These are phyloP conservation scores for Basipetospora chlamydospora DNA, from an alignment of 2,329 filamentous ascomycete species.

Conservation along the genomic window DNA sequence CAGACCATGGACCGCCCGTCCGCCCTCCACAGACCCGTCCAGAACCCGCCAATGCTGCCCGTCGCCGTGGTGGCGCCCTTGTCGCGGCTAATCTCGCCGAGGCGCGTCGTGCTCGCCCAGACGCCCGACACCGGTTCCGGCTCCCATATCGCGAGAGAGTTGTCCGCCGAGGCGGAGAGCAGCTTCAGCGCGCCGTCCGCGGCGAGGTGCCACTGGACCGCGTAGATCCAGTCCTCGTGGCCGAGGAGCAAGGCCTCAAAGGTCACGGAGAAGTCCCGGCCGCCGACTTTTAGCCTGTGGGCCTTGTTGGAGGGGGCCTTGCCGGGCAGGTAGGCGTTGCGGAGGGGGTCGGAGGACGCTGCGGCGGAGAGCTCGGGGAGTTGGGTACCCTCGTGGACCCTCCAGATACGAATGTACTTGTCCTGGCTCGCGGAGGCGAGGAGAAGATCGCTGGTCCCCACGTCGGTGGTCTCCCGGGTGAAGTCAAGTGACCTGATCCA, in stretches of 20 bases:
- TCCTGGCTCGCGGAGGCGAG: constrained; percentile 93
- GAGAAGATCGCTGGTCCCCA: constrained; percentile 49
- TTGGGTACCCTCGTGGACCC: constrained; percentile 57
- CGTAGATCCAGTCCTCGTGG: constrained; percentile 98
- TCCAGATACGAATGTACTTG: constrained; percentile 92
- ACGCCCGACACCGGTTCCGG: constrained; percentile 71
- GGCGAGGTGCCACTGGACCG: constrained; percentile 55
- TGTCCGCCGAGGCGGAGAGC: constrained; percentile 85
- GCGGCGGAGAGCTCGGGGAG: constrained; percentile 41
- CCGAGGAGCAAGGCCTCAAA: constrained; percentile 90
- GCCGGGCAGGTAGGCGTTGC: constrained; percentile 46
- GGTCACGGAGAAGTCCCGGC: constrained; percentile 60
- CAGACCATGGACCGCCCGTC: constrained; percentile 61
- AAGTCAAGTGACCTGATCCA: constrained; percentile 87
- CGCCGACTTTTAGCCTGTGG: constrained; percentile 52
- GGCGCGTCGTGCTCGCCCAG: constrained; percentile 72
- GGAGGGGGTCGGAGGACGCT: constrained; percentile 37
- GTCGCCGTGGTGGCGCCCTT: constrained; percentile 96
- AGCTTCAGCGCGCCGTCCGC: constrained; percentile 37
- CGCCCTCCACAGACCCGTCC: constrained; percentile 70
- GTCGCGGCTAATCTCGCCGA: constrained; percentile 87
- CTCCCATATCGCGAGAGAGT: constrained; percentile 88
- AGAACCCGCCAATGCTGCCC: constrained; percentile 89
- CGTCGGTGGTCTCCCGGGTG: constrained; percentile 40
- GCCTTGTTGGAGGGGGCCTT: constrained; percentile 80